Evolutionary conservation across 192 early-diverging fungal species (phyloP).

Genomic region (Gigaspora rosea): DNA sequence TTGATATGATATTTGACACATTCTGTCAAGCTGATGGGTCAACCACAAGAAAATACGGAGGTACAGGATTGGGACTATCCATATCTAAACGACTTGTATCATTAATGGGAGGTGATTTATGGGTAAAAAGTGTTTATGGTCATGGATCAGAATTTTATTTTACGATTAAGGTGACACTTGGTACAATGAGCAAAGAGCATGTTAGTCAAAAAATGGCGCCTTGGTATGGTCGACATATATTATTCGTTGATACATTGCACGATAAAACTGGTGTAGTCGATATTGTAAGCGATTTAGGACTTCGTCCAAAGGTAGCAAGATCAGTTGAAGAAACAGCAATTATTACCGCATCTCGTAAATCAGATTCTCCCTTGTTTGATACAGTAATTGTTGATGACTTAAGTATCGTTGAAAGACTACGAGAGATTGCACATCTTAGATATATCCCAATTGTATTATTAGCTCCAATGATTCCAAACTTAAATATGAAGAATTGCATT

Average conservation of each 20-base stretch:
- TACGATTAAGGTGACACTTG: slow-evolving; percentile 59
- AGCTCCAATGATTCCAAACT: slow-evolving; percentile 50
- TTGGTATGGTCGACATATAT: slow-evolving; percentile 64
- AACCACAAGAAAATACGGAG: slow-evolving; percentile 83
- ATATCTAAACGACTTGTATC: slow-evolving; percentile 79
- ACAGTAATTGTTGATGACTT: slow-evolving; percentile 69
- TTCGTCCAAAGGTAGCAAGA: slow-evolving; percentile 43
- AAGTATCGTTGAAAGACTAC: slow-evolving; percentile 61
- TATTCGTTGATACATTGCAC: slow-evolving; percentile 62
- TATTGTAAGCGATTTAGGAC: slow-evolving; percentile 52
- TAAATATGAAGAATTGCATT: slow-evolving; percentile 70
- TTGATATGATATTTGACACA: slow-evolving; percentile 74
- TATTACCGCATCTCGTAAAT: slow-evolving; percentile 31
- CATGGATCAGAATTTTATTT: slow-evolving; percentile 79
- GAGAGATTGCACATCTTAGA: slow-evolving; percentile 58
- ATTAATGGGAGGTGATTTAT: slow-evolving; percentile 77
- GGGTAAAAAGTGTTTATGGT: slow-evolving; percentile 74
- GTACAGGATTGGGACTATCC: slow-evolving; percentile 82
- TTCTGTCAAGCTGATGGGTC: slow-evolving; percentile 84
- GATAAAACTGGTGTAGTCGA: slow-evolving; percentile 41
- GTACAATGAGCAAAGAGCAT: slow-evolving; percentile 39
- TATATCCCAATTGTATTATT: slow-evolving; percentile 79
- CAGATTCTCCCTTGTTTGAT: slow-evolving; percentile 56
- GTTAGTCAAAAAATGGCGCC: slow-evolving; percentile 55
- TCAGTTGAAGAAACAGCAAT: slow-evolving; percentile 55